Evolutionary conservation across 2,329 filamentous ascomycete genomes (phyloP).

Genomic region (Ceratocystis albifundus): DNA sequence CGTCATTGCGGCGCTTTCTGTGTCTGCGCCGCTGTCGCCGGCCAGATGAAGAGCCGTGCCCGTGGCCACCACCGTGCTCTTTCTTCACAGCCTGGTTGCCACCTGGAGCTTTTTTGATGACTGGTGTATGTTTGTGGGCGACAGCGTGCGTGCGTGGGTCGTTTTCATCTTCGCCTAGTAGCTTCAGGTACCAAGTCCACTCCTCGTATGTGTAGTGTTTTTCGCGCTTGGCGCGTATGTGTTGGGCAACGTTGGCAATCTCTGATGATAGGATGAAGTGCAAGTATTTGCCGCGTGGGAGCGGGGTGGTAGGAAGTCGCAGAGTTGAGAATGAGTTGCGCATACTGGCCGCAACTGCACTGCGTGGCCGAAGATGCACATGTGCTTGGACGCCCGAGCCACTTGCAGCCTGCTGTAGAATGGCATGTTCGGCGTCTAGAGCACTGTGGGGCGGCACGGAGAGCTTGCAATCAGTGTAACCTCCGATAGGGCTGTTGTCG

Average conservation of each 20-base stretch:
- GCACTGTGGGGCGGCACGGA: not conserved
- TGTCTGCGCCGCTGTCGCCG: slow-evolving; percentile 1
- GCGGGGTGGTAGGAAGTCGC: slow-evolving; percentile 15
- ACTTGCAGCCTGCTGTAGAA: slow-evolving; percentile 2
- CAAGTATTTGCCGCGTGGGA: slow-evolving; percentile 40
- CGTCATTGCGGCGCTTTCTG: slow-evolving; percentile 8
- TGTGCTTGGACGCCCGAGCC: not conserved
- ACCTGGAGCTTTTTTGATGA: not conserved
- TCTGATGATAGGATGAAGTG: slow-evolving; percentile 58
- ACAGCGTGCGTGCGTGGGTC: slow-evolving; percentile 41
- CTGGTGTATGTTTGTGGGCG: slow-evolving; percentile 24
- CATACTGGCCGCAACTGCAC: not conserved
- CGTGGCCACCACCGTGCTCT: slow-evolving; percentile 13
- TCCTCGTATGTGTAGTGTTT: slow-evolving; percentile 69
- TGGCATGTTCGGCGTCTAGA: slow-evolving; percentile 13
- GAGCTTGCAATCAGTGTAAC: slow-evolving; percentile 8
- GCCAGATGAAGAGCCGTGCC: not conserved
- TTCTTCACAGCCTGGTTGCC: not conserved
- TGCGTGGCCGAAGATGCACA: slow-evolving; percentile 17
- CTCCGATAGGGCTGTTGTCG: slow-evolving; percentile 1
- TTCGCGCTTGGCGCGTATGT: slow-evolving; percentile 47
- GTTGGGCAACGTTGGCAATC: slow-evolving; percentile 52
- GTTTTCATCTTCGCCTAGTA: slow-evolving; percentile 58
- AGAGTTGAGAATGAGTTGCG: not conserved
- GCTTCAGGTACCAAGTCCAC: slow-evolving; percentile 71